Evolutionary conservation across 345 rosid genomes (phyloP).

Genomic region (Hypericum perforatum): DNA sequence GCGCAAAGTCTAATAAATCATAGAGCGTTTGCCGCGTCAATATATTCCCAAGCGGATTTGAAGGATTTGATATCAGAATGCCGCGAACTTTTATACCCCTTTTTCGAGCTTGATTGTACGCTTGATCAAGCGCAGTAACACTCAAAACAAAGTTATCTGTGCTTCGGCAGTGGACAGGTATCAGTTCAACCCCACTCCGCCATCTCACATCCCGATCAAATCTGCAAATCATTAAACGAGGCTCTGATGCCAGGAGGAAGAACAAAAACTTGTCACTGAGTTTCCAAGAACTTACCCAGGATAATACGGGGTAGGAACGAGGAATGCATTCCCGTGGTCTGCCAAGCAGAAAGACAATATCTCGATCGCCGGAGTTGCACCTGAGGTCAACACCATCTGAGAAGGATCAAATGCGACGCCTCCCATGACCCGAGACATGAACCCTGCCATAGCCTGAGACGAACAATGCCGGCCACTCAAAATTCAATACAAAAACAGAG

Average conservation of each 20-base stretch:
- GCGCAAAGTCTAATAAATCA: slow-evolving; percentile 54
- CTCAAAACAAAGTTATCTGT: slow-evolving; percentile 56
- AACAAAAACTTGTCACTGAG: not conserved
- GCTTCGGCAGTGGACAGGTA: slow-evolving; percentile 87
- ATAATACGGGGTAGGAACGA: slow-evolving; percentile 79
- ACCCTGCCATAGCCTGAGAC: slow-evolving; percentile 73
- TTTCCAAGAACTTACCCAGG: slow-evolving; percentile 68
- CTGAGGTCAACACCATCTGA: slow-evolving; percentile 58
- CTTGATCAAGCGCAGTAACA: slow-evolving; percentile 65
- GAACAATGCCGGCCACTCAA: not conserved
- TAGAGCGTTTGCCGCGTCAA: slow-evolving; percentile 50
- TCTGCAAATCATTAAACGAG: slow-evolving; percentile 33
- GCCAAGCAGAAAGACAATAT: slow-evolving; percentile 80
- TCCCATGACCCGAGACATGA: slow-evolving; percentile 62
- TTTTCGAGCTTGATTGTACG: slow-evolving; percentile 74
- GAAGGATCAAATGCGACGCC: slow-evolving; percentile 55
- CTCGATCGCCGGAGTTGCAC: slow-evolving; percentile 88
- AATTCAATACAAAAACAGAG: not conserved
- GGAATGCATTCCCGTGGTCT: slow-evolving; percentile 83
- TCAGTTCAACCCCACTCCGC: slow-evolving; percentile 76
- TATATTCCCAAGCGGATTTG: slow-evolving; percentile 83
- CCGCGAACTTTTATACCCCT: slow-evolving; percentile 68
- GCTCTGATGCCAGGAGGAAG: no score
- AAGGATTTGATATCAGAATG: slow-evolving; percentile 69
- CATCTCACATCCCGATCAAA: slow-evolving; percentile 74